Conservation (phyloP, 164 flowering plant genomes). For the Macadamia integrifolia region DNA sequence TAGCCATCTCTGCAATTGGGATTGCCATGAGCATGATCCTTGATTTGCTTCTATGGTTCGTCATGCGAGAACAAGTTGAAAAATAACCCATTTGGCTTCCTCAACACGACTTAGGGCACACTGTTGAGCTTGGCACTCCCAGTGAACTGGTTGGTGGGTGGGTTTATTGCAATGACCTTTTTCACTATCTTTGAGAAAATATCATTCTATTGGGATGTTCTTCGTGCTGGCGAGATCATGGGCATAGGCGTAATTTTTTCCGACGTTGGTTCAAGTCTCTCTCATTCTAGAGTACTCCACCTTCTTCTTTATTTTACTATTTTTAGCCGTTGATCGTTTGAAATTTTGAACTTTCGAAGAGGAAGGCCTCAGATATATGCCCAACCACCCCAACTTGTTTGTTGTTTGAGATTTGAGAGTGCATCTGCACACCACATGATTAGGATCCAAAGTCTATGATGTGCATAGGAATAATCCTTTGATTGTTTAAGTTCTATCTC, state of each 20-base stretch:
- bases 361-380: too few relatives aligned
- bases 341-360: too few relatives aligned
- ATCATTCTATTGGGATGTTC: constrained; percentile 53
- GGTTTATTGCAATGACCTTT: constrained; percentile 61
- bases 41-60: constrained; percentile 88
- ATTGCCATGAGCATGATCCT: constrained; percentile 60
- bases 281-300: too few relatives aligned
- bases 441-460: too few relatives aligned
- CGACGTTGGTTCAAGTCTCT: constrained; percentile 25
- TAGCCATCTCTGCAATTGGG: constrained; percentile 51
- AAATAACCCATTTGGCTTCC: constrained; percentile 58
- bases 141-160: constrained; percentile 70
- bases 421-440: too few relatives aligned
- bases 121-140: constrained; percentile 57
- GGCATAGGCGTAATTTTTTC: constrained; percentile 37
- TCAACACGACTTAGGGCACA: constrained; percentile 59
- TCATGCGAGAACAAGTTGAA: constrained; percentile 41
- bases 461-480: too few relatives aligned
- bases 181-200: constrained; percentile 34
- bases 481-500: too few relatives aligned
- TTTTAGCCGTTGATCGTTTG: too few relatives aligned
- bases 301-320: too few relatives aligned
- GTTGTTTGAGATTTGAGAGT: too few relatives aligned
- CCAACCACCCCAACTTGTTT: too few relatives aligned
- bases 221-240: constrained; percentile 47